These are phyloP conservation scores for Ocimum tenuiflorum DNA, from an alignment of 257 asterid genomes.

Conservation along the genomic window DNA sequence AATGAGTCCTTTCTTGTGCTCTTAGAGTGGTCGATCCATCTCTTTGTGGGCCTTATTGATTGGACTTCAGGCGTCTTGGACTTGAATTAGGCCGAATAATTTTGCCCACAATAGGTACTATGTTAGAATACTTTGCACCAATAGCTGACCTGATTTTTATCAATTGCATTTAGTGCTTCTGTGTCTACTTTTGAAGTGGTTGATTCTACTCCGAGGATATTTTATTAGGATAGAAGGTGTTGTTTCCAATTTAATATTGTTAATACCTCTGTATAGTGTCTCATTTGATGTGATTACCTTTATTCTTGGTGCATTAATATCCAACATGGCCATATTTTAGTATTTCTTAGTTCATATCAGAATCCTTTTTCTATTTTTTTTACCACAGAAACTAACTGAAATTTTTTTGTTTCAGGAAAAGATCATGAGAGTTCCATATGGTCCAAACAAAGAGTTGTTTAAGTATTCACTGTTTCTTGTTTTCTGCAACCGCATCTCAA, in stretches of 20 bases:
- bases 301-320: neutral
- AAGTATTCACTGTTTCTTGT: conserved; percentile 85
- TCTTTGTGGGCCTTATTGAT: too few species aligned
- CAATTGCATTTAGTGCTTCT: neutral
- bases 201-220: neutral
- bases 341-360: neutral
- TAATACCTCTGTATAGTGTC: neutral
- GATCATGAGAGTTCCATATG: conserved; percentile 96
- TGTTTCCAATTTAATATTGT: neutral
- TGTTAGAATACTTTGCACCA: neutral
- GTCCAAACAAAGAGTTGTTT: conserved; percentile 68
- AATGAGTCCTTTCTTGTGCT: too few species aligned
- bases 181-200: neutral
- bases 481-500: conserved; percentile 93
- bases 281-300: neutral
- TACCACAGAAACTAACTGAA: conserved; percentile 6
- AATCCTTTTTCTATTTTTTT: too few species aligned
- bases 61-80: too few species aligned
- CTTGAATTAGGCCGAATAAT: too few species aligned
- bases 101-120: too few species aligned
- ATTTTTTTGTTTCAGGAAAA: conserved; percentile 66
- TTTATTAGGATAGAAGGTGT: neutral
- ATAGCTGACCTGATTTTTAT: neutral
- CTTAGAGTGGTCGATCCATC: too few species aligned
- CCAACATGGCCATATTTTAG: neutral